These are phyloP conservation scores for Colletotrichum sansevieriae DNA, from an alignment of 2,329 filamentous ascomycete species.

Conservation along the genomic window DNA sequence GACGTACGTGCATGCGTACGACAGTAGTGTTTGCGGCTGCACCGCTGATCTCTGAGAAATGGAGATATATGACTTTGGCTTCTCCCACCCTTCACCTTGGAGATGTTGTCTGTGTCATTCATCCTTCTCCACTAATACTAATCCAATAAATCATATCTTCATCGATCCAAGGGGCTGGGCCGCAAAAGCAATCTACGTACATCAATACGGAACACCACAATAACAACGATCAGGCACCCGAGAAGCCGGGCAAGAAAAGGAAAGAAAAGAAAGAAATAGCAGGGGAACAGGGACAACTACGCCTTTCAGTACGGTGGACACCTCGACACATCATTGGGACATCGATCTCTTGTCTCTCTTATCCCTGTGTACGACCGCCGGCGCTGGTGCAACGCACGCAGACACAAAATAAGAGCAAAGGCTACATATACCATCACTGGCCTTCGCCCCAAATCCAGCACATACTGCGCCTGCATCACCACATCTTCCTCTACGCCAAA, in stretches of 20 bases:
- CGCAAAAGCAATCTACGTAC: not conserved
- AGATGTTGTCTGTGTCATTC: too few relatives aligned
- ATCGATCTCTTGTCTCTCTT: not conserved
- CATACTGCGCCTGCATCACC: too few relatives aligned
- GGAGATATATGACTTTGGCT: constrained; percentile 37
- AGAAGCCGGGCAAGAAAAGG: constrained; percentile 34
- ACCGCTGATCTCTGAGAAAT: constrained; percentile 23
- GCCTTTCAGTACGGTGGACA: too few relatives aligned
- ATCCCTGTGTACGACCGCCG: constrained; percentile 20
- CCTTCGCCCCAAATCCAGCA: not conserved
- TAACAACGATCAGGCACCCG: constrained; percentile 16
- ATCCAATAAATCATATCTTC: constrained; percentile 4
- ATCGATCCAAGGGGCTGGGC: constrained; percentile 20
- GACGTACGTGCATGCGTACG: constrained; percentile 2
- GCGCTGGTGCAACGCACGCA: too few relatives aligned
- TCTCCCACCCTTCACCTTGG: constrained; percentile 9
- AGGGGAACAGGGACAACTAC: too few relatives aligned
- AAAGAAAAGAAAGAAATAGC: not conserved
- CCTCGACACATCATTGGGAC: too few relatives aligned
- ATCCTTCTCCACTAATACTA: not conserved
- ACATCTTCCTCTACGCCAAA: not conserved
- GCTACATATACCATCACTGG: constrained; percentile 11
- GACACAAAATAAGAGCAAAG: too few relatives aligned
- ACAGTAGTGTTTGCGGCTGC: not conserved
- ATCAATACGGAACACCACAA: not conserved